Evolutionary conservation across 805 yeast genomes (phyloP), one percentile per base, ranked within the genome.

Genomic region (Candida palmyrensis): DNA sequence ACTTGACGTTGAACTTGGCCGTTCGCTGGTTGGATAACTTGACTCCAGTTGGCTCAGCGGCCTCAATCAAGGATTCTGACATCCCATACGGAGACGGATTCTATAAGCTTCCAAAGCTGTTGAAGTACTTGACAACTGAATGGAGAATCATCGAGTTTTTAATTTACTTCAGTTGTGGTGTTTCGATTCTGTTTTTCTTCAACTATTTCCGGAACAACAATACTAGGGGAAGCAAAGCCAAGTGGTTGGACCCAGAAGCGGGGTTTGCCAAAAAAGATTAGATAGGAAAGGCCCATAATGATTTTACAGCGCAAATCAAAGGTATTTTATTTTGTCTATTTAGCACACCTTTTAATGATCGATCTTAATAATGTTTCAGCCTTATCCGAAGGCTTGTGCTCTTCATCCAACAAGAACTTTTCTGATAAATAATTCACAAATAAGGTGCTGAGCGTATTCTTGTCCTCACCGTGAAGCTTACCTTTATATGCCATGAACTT

Each of bases 401-500:
- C 44, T 29, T 44, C 26, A 28, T 45, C 42, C 17, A 34, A 38
- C 40, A 60, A 45, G 36, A 50, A 61, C 20, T 45, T 49, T 23
- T 54, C 47, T 29, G 43, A 44, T 35, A 62, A 44, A 28, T 48
- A 48, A 6, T 44, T 44, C 11, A 55, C 48, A 40, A 43, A 65
- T 19, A 39, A 32, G 9, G 42, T 38, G 3, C 59, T 65, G 29
- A 77, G 47, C 17, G 51, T 44, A 11, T 48, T 53, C 29, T 58
- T 57, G 32, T 55, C 42, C 12, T 48, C 51, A 30, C 53, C 51
- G 27, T 40, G 44, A n/a, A 59, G 37, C 49, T 71, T 79, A 42
- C 52, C 44, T 41, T 71, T 68, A 49, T 76, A 78, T 6, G 86
- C 81, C 41, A 75, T 62, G 51, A 75, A 85, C 49, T 79, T 77